Evolutionary conservation across 768 basidiomycete genomes (phyloP), one percentile per base, ranked within the genome.

Genomic region (Mycena sanguinolenta): DNA sequence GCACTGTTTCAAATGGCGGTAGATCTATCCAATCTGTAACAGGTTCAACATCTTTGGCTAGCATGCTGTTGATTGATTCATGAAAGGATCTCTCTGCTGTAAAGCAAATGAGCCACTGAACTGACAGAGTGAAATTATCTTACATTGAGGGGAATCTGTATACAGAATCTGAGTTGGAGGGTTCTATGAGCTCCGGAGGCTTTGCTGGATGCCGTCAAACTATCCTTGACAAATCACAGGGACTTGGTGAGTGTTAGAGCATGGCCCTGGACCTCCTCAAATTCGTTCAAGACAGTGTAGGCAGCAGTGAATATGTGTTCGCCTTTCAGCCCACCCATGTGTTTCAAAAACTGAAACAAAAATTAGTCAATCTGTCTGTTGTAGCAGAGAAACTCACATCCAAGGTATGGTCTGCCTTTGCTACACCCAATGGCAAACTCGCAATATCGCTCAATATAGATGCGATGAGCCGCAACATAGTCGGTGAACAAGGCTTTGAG

Each of bases 271-370:
- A 66, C 44, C 12, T 66, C 65, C 17, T 66, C 65, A 25, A 52
- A 59, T 21, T 66, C 58, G 21, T 66, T 66, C 21, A 58, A 0
- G 2, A 58, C 2, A 2, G 55, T 66, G 19, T 38, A 66, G 1
- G 65, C 65, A 1, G 65, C 65, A 25, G 3, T 58, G 34, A 66
- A 66, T 2, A 66, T 36, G 12, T 27, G 9, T 59, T 50, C 23
- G 32, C 65, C 65, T n/a, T 66, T 66, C 36, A 66, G 36, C 3
- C 17, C 65, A 1, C 65, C 57, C 36, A 66, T 66, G 25, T 66
- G 32, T 39, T 66, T 66, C 16, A 66, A 32, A 7, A 66, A 21
- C 65, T 66, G 23, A 12, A 27, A 19, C 1, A 25, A 19, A 36
- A 19, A 8, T 3, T 17, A 27, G 46, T 25, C 17, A 58, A n/a